phyloP scores from a whole-genome alignment of 495 filamentous ascomycete species.

The Penicillium cosmopolitanum region DNA sequence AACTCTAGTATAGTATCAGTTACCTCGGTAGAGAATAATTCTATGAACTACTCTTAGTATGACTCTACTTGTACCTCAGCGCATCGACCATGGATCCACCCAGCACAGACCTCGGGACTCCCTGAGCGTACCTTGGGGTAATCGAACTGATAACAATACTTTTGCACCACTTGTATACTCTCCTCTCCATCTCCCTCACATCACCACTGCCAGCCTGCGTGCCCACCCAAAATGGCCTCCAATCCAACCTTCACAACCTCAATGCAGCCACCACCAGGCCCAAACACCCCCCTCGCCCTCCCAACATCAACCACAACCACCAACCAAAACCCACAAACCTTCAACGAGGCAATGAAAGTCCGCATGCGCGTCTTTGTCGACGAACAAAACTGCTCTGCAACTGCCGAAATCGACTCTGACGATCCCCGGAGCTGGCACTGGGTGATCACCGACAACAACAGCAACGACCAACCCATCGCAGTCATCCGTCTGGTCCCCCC shows the following conservation, averaged over 20 bases:
- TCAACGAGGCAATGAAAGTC: conserved; percentile 78
- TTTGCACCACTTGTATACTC: too few species aligned
- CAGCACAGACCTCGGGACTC: too few species aligned
- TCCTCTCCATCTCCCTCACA: not conserved
- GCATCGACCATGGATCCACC: too few species aligned
- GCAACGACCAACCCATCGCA: conserved; percentile 49
- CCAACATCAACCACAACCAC: conserved; percentile 25
- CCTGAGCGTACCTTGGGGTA: too few species aligned
- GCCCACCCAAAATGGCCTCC: conserved; percentile 7
- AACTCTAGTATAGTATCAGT: too few species aligned
- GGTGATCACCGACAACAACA: conserved; percentile 60
- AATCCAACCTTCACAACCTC: conserved; percentile 8
- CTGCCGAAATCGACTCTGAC: conserved; percentile 77
- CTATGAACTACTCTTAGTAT: too few species aligned
- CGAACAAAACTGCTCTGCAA: conserved; percentile 70
- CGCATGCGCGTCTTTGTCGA: conserved; percentile 76
- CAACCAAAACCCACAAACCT: conserved; percentile 55
- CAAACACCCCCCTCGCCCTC: conserved; percentile 21
- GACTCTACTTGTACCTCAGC: not conserved
- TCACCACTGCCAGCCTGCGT: not conserved
- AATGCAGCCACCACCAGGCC: conserved; percentile 32
- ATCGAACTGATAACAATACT: not conserved
- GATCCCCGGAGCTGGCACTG: conserved; percentile 81
- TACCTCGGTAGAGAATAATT: too few species aligned
- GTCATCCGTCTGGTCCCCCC: conserved; percentile 80